These are phyloP conservation scores for Ensete glaucum DNA, from an alignment of 176 grass and related monocot genomes.

Conservation along the genomic window DNA sequence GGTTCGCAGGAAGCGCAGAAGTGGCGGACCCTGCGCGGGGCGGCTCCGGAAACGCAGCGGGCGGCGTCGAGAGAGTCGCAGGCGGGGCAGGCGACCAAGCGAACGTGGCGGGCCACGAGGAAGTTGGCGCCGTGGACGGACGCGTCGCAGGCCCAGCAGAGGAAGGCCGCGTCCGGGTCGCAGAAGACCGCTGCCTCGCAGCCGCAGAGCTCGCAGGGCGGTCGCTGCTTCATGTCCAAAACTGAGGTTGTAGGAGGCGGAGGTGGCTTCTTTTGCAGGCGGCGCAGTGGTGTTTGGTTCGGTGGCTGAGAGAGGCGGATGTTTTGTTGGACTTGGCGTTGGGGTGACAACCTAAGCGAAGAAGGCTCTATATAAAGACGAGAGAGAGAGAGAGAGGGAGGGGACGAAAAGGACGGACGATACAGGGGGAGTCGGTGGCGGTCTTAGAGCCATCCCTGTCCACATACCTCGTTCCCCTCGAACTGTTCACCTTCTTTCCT, in stretches of 20 bases:
- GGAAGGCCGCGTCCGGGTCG: conserved; percentile 54
- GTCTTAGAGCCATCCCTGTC: not conserved
- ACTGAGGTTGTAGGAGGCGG: too few relatives aligned
- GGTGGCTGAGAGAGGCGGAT: too few relatives aligned
- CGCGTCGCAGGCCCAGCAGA: conserved; percentile 63
- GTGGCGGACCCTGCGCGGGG: not conserved
- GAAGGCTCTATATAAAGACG: too few relatives aligned
- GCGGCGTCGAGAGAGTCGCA: not conserved
- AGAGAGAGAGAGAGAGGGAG: too few relatives aligned
- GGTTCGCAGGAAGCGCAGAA: conserved; percentile 7
- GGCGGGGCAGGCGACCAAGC: conserved; percentile 31
- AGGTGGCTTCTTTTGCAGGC: too few relatives aligned
- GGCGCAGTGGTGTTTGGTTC: too few relatives aligned
- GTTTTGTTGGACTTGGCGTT: not conserved
- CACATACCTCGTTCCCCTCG: conserved; percentile 14
- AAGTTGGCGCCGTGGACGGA: conserved; percentile 29
- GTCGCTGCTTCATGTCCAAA: conserved; percentile 6
- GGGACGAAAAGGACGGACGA: not conserved
- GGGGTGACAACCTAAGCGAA: too few relatives aligned
- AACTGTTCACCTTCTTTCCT: not conserved
- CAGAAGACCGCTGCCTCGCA: conserved; percentile 8
- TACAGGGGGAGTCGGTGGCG: not conserved
- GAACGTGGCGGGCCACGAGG: conserved; percentile 61
- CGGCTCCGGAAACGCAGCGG: conserved; percentile 1
- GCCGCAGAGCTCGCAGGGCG: conserved; percentile 15